These are phyloP conservation scores for Diospyros kaki DNA, from an alignment of 148 eudicot species.

Conservation along the genomic window DNA sequence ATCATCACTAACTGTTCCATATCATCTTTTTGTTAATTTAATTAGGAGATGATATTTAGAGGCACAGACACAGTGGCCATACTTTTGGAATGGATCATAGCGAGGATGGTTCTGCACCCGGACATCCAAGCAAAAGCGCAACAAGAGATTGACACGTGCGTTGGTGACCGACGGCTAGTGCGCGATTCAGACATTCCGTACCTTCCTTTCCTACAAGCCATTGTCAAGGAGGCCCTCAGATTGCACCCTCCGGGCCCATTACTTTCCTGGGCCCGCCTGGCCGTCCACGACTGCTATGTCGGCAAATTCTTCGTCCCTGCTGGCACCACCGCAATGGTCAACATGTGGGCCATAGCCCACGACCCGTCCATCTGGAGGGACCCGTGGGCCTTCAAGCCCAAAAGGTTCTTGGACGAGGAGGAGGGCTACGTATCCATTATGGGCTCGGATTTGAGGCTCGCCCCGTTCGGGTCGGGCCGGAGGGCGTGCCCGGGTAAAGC, in stretches of 20 bases:
- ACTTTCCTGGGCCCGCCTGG: constrained; percentile 85
- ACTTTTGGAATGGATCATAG: constrained; percentile 76
- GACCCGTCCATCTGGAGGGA: constrained; percentile 68
- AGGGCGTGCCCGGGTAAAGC: constrained; percentile 73
- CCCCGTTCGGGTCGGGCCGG: constrained; percentile 83
- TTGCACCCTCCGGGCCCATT: constrained; percentile 88
- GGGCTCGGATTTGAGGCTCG: constrained; percentile 81
- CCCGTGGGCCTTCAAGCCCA: constrained; percentile 61
- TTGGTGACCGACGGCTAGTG: constrained; percentile 36
- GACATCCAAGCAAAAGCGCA: constrained; percentile 70
- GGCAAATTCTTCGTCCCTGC: constrained; percentile 55
- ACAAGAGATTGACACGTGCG: constrained; percentile 40
- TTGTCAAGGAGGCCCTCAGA: constrained; percentile 69
- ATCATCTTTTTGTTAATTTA: background rate
- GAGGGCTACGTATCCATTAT: constrained; percentile 42
- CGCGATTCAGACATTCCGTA: constrained; percentile 60
- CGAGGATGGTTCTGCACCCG: constrained; percentile 63
- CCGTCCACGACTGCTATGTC: constrained; percentile 54
- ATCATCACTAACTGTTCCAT: too few species aligned
- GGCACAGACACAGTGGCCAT: constrained; percentile 78
- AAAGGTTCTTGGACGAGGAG: constrained; percentile 41
- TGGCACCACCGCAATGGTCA: constrained; percentile 83
- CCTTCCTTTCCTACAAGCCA: constrained; percentile 68
- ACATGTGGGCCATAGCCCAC: constrained; percentile 93
- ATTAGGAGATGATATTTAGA: constrained; percentile 76